Evolutionary conservation across 345 rosid genomes (phyloP).

Genomic region (Microcos paniculata): DNA sequence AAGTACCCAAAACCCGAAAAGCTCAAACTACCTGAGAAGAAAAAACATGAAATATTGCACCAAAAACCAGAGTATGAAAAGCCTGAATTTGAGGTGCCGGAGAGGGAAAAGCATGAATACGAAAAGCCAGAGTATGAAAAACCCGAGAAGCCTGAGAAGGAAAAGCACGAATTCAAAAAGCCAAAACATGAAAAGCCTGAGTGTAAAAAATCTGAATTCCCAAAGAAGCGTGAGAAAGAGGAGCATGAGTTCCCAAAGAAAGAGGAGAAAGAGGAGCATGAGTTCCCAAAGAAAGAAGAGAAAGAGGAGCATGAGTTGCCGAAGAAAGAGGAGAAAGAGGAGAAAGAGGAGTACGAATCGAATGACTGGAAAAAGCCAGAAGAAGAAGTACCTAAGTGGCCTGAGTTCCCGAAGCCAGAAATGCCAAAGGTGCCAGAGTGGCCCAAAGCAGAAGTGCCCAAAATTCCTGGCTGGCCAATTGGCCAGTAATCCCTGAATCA

Average conservation of each 20-base stretch:
- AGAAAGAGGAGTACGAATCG: neutral
- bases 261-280: too few species aligned
- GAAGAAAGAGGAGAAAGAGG: neutral
- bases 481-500: neutral
- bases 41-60: too few species aligned
- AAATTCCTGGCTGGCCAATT: neutral
- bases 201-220: neutral
- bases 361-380: neutral
- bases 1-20: neutral
- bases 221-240: neutral
- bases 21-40: neutral
- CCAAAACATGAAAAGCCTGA: neutral
- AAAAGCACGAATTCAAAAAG: neutral
- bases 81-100: too few species aligned
- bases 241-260: neutral
- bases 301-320: neutral
- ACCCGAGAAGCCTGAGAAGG: neutral
- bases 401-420: neutral
- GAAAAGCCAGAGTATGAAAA: too few species aligned
- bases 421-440: neutral
- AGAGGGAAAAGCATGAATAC: neutral
- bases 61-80: neutral
- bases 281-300: neutral
- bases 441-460: neutral
- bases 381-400: too few species aligned